Conservation (phyloP, 164 flowering plant species). For the Berberis vulgaris region DNA sequence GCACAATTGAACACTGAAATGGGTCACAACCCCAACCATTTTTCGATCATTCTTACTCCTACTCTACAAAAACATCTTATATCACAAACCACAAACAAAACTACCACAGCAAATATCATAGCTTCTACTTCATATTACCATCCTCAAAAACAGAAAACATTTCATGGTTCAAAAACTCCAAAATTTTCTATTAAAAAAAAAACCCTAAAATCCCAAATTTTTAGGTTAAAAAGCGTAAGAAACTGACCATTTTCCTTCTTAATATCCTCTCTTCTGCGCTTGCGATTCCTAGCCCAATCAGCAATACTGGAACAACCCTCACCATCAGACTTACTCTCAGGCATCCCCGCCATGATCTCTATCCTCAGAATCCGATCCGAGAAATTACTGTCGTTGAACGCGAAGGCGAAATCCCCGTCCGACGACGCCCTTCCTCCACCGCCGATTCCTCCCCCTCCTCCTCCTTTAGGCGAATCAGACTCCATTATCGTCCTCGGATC, state of each 20-base stretch:
- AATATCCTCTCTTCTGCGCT: conserved; percentile 65
- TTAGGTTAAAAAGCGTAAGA: no score
- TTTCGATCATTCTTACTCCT: no score
- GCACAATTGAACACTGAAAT: no score
- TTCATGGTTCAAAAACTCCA: neutral
- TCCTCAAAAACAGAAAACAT: no score
- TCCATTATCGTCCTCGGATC: conserved; percentile 61
- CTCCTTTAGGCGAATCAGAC: conserved; percentile 24
- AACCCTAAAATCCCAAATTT: no score
- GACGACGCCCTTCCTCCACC: conserved; percentile 16
- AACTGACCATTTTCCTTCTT: conserved; percentile 33
- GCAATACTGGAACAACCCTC: conserved; percentile 54
- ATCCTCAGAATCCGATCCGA: conserved; percentile 73
- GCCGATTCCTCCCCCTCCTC: neutral
- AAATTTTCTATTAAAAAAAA: neutral
- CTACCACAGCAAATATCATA: no score
- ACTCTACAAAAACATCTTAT: no score
- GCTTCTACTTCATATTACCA: no score
- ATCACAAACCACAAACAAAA: no score
- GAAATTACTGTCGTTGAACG: conserved; percentile 90
- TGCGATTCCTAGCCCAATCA: conserved; percentile 82
- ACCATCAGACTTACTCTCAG: conserved; percentile 33
- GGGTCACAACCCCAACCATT: no score
- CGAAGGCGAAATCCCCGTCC: conserved; percentile 62
- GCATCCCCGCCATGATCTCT: conserved; percentile 54